phyloP scores from a whole-genome alignment of 2,329 filamentous ascomycete species.

The Cercospora sesami region DNA sequence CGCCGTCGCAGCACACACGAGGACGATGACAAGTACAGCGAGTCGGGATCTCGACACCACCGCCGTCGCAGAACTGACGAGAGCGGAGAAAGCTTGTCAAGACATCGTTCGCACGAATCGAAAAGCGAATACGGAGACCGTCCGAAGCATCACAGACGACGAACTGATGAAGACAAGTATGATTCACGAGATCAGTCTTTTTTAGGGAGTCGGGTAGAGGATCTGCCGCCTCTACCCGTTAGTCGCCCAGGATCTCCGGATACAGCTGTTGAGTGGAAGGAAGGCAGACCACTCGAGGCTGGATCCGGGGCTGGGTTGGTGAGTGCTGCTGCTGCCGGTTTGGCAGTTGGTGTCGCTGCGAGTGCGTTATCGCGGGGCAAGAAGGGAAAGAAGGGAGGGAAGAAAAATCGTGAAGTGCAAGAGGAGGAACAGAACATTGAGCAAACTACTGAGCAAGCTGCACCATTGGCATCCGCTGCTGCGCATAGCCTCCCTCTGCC shows the following conservation, averaged over 20 bases:
- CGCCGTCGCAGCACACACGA: constrained; percentile 28
- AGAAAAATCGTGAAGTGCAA: neutral
- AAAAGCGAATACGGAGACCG: constrained; percentile 26
- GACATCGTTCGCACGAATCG: constrained; percentile 23
- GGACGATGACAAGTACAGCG: constrained; percentile 30
- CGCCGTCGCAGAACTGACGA: constrained; percentile 31
- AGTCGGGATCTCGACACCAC: constrained; percentile 31
- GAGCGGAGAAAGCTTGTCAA: constrained; percentile 25
- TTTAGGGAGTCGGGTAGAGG: constrained; percentile 66
- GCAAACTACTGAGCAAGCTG: neutral
- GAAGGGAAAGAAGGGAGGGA: constrained; percentile 1
- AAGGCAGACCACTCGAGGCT: constrained; percentile 38
- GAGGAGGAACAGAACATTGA: too few species aligned
- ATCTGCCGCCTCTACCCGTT: constrained; percentile 51
- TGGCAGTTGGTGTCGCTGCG: constrained; percentile 14
- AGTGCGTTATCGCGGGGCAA: constrained; percentile 11
- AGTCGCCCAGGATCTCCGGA: constrained; percentile 33
- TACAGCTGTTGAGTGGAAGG: constrained; percentile 35
- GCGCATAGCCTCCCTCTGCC: constrained; percentile 11
- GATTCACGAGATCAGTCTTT: constrained; percentile 54
- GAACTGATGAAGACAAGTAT: constrained; percentile 29
- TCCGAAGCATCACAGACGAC: constrained; percentile 26
- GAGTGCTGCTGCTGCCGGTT: constrained; percentile 19
- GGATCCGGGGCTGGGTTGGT: constrained; percentile 31
- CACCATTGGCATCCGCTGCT: constrained; percentile 5